Percentiles rank a stretch among this genome's conserved stretches.
Conservation (phyloP, 1,284 basidiomycete genomes). For the Spongiforma sp. region DNA sequence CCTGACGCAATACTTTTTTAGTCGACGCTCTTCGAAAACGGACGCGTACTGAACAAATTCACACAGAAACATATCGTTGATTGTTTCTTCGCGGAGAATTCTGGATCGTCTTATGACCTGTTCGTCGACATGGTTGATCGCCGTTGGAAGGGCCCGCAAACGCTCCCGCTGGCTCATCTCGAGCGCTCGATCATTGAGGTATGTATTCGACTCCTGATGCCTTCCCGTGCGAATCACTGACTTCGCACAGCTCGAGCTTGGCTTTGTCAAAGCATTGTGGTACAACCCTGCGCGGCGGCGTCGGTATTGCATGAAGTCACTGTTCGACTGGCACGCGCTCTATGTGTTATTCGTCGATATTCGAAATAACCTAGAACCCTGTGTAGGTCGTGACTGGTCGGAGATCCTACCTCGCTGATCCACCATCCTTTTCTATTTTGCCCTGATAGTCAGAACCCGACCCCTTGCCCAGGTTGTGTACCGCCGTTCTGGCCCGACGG, state of each 20-base stretch:
- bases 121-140: constrained; percentile 46
- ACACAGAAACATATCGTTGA: constrained; percentile 61
- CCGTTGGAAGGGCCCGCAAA: constrained; percentile 41
- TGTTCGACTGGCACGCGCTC: constrained; percentile 66
- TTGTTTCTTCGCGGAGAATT: constrained; percentile 68
- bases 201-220: no score
- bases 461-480: constrained; percentile 45
- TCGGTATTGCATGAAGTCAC: constrained; percentile 63
- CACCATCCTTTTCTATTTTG: constrained; percentile 4
- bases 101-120: constrained; percentile 55
- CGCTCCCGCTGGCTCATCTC: constrained; percentile 48
- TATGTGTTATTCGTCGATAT: constrained; percentile 54
- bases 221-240: no score
- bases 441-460: constrained; percentile 33
- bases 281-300: constrained; percentile 71
- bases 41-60: constrained; percentile 56
- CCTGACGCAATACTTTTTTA: constrained; percentile 33
- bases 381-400: constrained; percentile 33
- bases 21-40: constrained; percentile 64
- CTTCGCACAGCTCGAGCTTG: constrained; percentile 56
- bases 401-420: background rate
- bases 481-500: constrained; percentile 59
- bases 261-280: constrained; percentile 64
- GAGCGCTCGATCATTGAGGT: constrained; percentile 63
- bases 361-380: constrained; percentile 35